A percentile compares a stretch with the other conserved stretches of the same genome.
Conservation (phyloP, 2,329 filamentous ascomycete species). For the Colletotrichum karsti region DNA sequence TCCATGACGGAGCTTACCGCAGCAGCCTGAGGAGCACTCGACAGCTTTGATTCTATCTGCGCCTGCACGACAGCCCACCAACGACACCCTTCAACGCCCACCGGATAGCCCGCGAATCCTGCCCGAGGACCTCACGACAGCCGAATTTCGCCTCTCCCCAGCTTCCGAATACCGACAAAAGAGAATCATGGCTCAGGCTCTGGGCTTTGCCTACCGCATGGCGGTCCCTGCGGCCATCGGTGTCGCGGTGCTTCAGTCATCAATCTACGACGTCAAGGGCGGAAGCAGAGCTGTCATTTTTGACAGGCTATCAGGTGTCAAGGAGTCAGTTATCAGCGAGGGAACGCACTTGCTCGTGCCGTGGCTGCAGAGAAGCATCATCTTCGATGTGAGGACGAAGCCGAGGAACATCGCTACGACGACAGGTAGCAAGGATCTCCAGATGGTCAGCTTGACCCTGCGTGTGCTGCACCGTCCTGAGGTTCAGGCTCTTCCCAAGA, state of each 20-base stretch:
- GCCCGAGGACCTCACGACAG: not conserved
- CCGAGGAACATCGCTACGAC: constrained; percentile 97
- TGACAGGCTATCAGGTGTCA: constrained; percentile 90
- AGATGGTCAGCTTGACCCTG: constrained; percentile 99
- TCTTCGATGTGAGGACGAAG: constrained; percentile 98
- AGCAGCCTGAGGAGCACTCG: constrained; percentile 24
- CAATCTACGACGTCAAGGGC: constrained; percentile 96
- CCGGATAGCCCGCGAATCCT: constrained; percentile 20
- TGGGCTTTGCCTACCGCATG: constrained; percentile 71
- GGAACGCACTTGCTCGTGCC: constrained; percentile 96
- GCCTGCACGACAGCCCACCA: not conserved
- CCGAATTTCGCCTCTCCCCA: not conserved
- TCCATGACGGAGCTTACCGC: constrained; percentile 29
- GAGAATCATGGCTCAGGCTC: constrained; percentile 53
- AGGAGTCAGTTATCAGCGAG: constrained; percentile 92
- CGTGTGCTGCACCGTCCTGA: constrained; percentile 95
- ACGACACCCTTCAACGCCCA: not conserved
- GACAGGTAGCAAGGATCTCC: constrained; percentile 97
- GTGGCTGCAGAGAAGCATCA: constrained; percentile 93
- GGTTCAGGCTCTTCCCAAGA: constrained; percentile 91
- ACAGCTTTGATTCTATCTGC: constrained; percentile 17
- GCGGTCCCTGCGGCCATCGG: constrained; percentile 79
- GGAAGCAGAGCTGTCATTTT: constrained; percentile 97
- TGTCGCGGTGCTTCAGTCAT: constrained; percentile 74
- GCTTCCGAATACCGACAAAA: not conserved